These are phyloP conservation scores for Ophiosphaerella narmari DNA, from an alignment of 2,329 filamentous ascomycete genomes.

Conservation along the genomic window DNA sequence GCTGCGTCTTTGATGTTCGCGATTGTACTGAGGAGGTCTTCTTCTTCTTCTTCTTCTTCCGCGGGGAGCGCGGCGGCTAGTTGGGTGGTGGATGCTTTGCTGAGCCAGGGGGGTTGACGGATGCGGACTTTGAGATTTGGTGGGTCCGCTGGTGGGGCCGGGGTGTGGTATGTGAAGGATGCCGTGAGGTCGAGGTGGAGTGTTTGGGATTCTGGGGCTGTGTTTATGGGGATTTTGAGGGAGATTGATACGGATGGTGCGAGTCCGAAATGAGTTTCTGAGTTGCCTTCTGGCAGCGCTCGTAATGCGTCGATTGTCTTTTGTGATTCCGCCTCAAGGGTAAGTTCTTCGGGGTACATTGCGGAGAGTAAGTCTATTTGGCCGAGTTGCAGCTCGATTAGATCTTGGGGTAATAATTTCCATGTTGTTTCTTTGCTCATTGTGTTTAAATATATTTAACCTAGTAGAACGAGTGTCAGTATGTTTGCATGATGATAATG, in stretches of 20 bases:
- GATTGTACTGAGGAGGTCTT: constrained; percentile 28
- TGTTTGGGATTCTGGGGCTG: background rate
- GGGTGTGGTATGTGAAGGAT: constrained; percentile 19
- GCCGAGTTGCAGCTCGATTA: constrained; percentile 34
- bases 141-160: constrained; percentile 16
- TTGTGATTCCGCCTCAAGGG: constrained; percentile 12
- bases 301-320: constrained; percentile 17
- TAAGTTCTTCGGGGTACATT: constrained; percentile 33
- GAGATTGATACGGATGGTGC: constrained; percentile 17
- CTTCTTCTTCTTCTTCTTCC: constrained; percentile 8
- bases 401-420: constrained; percentile 24
- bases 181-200: constrained; percentile 25
- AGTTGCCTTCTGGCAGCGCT: background rate
- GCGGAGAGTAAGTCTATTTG: constrained; percentile 35
- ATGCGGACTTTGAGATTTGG: constrained; percentile 26
- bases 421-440: constrained; percentile 6
- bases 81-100: constrained; percentile 19
- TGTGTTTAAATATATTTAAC: background rate
- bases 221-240: constrained; percentile 10
- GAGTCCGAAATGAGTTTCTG: background rate
- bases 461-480: background rate
- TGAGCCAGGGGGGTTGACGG: constrained; percentile 32
- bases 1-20: constrained; percentile 27
- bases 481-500: too few species aligned
- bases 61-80: constrained; percentile 13